Evolutionary conservation across 345 rosid genomes (phyloP).

Genomic region (Psidium guajava): DNA sequence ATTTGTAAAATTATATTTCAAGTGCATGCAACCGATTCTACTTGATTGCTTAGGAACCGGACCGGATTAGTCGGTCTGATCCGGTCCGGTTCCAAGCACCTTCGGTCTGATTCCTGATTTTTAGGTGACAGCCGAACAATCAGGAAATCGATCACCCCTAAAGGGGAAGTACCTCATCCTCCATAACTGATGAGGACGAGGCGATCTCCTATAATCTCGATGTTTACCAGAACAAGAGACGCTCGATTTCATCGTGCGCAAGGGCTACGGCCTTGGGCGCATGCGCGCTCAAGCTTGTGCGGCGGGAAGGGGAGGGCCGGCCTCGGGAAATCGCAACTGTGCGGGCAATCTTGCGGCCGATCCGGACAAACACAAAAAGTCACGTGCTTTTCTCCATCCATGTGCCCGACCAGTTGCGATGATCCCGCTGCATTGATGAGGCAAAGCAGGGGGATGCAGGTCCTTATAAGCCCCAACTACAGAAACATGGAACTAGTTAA

Average conservation of each 20-base stretch:
- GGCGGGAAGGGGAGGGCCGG: not conserved
- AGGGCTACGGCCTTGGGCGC: not conserved
- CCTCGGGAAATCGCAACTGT: fast-evolving
- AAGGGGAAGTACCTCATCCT: not conserved
- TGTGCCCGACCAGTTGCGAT: not conserved
- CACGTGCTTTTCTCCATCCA: not conserved
- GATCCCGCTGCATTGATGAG: not conserved
- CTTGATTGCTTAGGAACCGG: too few relatives aligned
- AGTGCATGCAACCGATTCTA: too few relatives aligned
- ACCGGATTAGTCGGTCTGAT: too few relatives aligned
- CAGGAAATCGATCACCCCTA: too few relatives aligned
- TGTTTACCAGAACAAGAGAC: not conserved
- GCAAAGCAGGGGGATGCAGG: not conserved
- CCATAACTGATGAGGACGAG: not conserved
- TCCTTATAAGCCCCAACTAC: not conserved
- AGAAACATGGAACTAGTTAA: not conserved
- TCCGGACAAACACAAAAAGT: not conserved
- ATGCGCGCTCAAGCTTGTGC: not conserved
- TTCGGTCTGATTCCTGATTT: too few relatives aligned
- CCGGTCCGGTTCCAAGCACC: too few relatives aligned
- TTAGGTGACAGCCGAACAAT: too few relatives aligned
- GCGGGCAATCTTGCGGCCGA: not conserved
- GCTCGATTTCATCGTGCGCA: fast-evolving
- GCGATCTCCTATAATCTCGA: not conserved
- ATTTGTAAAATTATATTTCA: too few relatives aligned